These are phyloP conservation scores for Oxalis stricta DNA, from an alignment of 441 rosid genomes.

Conservation along the genomic window DNA sequence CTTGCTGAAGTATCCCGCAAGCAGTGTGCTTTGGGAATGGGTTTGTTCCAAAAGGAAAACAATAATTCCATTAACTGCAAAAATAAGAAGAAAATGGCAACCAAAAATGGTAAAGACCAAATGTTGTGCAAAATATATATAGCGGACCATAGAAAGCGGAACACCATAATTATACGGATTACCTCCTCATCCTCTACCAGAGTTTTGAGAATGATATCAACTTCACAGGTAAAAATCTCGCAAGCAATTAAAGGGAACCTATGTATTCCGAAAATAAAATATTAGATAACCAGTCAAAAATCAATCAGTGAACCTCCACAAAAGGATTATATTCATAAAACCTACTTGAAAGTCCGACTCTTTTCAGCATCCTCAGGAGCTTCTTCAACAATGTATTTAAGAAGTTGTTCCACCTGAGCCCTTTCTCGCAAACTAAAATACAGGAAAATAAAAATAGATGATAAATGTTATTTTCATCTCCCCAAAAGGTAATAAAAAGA, in stretches of 20 bases:
- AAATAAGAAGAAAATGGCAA: neutral
- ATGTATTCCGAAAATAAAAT: constrained; percentile 7
- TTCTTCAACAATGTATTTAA: constrained; percentile 52
- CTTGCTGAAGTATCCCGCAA: constrained; percentile 76
- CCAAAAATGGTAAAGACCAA: too few relatives aligned
- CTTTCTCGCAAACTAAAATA: constrained; percentile 50
- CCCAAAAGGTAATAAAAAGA: neutral
- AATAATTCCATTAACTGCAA: constrained; percentile 56
- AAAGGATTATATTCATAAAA: constrained; percentile 5
- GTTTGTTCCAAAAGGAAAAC: constrained; percentile 52
- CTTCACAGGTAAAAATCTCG: constrained; percentile 71
- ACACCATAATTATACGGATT: too few relatives aligned
- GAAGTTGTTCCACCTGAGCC: constrained; percentile 52
- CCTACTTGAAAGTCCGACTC: constrained; percentile 48
- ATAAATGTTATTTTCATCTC: neutral
- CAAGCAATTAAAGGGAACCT: constrained; percentile 59
- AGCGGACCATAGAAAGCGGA: too few relatives aligned
- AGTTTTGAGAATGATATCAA: constrained; percentile 63
- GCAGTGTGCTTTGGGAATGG: constrained; percentile 33
- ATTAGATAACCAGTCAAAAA: constrained; percentile 11
- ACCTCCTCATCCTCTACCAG: constrained; percentile 63
- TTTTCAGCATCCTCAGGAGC: constrained; percentile 46
- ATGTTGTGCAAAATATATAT: too few relatives aligned
- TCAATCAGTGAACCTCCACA: constrained; percentile 6
- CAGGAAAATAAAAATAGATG: constrained; percentile 1